phyloP scores from a whole-genome alignment of 2,329 filamentous ascomycete genomes.

The Thelonectria blattea region DNA sequence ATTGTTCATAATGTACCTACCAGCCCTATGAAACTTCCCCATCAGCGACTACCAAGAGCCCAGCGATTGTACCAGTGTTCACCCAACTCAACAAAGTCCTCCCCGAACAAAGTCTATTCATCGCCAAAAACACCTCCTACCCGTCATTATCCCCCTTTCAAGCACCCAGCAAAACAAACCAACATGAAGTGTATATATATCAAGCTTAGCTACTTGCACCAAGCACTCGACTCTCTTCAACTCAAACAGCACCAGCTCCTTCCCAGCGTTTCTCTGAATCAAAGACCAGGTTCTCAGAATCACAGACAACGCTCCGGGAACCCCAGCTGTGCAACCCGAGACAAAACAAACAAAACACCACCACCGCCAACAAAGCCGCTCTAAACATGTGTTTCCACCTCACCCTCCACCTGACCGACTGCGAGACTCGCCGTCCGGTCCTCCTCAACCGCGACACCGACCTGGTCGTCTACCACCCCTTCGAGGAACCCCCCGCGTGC shows the following conservation, averaged over 20 bases:
- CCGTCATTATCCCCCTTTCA: too few species aligned
- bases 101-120: neutral
- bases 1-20: neutral
- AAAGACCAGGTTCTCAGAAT: neutral
- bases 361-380: neutral
- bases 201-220: neutral
- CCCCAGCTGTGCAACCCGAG: neutral
- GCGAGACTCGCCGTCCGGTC: slow-evolving; percentile 4
- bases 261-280: too few species aligned
- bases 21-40: too few species aligned
- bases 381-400: slow-evolving; percentile 2
- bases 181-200: too few species aligned
- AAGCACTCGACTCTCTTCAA: neutral
- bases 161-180: too few species aligned
- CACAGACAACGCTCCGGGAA: neutral
- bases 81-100: neutral
- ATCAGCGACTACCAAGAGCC: neutral
- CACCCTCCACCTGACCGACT: neutral
- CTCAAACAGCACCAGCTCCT: too few species aligned
- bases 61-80: neutral
- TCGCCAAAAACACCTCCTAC: too few species aligned
- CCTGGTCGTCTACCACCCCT: slow-evolving; percentile 3
- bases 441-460: neutral
- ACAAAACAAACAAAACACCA: neutral
- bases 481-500: neutral